These are phyloP conservation scores for Phytophthora pini DNA, from an alignment of 352 stramenopile genomes.

Conservation along the genomic window DNA sequence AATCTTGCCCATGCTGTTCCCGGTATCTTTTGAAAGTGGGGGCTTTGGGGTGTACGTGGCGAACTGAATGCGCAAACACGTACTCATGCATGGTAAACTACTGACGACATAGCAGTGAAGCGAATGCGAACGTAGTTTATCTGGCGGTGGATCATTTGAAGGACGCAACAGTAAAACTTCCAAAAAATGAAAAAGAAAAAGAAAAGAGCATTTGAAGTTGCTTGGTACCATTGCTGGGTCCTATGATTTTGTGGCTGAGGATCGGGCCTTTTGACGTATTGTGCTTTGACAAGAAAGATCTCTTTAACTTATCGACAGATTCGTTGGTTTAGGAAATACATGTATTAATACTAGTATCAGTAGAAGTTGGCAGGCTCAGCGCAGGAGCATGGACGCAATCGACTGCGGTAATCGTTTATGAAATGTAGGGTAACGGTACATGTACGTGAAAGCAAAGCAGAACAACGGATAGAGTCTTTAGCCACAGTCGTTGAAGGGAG, in stretches of 20 bases:
- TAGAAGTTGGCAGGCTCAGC: not conserved
- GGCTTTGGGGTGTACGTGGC: not conserved
- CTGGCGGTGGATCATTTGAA: too few species aligned
- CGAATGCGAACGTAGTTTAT: too few species aligned
- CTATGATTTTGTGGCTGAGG: too few species aligned
- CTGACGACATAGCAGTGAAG: too few species aligned
- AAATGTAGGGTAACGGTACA: too few species aligned
- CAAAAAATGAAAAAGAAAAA: too few species aligned
- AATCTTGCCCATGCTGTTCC: slow-evolving; percentile 53
- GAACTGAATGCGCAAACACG: not conserved
- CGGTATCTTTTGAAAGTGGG: slow-evolving; percentile 20
- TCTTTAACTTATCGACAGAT: not conserved
- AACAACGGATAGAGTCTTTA: too few species aligned
- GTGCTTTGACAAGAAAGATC: not conserved
- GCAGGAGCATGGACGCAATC: not conserved
- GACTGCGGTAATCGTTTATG: not conserved
- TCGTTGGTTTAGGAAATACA: not conserved
- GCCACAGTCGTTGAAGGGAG: too few species aligned
- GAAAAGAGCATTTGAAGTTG: too few species aligned
- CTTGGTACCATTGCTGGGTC: too few species aligned
- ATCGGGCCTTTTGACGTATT: not conserved
- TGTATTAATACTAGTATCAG: not conserved
- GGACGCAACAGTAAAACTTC: too few species aligned
- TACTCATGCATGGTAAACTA: not conserved
- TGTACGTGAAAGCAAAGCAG: too few species aligned